These are phyloP conservation scores for Cryptococcus depauperatus DNA, from an alignment of 1,284 basidiomycete genomes.

Conservation along the genomic window DNA sequence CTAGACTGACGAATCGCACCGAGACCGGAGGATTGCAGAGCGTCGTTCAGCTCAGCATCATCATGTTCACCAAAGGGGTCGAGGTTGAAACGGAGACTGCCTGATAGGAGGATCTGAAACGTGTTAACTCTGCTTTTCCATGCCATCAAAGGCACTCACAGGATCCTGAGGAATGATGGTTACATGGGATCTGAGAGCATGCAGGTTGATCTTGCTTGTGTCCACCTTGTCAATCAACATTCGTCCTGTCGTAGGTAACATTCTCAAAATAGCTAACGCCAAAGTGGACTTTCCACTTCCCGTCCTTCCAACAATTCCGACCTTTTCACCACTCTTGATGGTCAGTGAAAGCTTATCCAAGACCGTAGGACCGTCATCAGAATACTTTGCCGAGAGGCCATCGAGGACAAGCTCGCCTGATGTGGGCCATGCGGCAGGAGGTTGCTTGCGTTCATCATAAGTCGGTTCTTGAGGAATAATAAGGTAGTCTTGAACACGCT, in stretches of 20 bases:
- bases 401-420: conserved; percentile 61
- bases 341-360: conserved; percentile 54
- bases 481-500: conserved; percentile 62
- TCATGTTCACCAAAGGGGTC: conserved; percentile 64
- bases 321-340: conserved; percentile 54
- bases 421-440: conserved; percentile 70
- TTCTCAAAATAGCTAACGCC: conserved; percentile 45
- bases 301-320: conserved; percentile 62
- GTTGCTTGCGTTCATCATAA: conserved; percentile 49
- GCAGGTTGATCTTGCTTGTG: conserved; percentile 54
- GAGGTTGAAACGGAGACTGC: conserved; percentile 70
- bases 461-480: conserved; percentile 63
- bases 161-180: conserved; percentile 59
- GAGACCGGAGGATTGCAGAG: conserved; percentile 48
- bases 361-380: conserved; percentile 47
- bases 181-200: conserved; percentile 50
- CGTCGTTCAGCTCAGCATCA: conserved; percentile 54
- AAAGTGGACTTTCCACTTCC: conserved; percentile 62
- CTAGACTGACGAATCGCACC: conserved; percentile 19
- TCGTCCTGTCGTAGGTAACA: conserved; percentile 54
- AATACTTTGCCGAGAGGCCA: conserved; percentile 44
- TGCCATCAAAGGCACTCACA: conserved; percentile 13
- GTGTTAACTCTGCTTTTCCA: conserved; percentile 8
- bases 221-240: conserved; percentile 46
- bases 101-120: conserved; percentile 53